Conservation (phyloP, 345 rosid genomes). For the Populus alba region DNA sequence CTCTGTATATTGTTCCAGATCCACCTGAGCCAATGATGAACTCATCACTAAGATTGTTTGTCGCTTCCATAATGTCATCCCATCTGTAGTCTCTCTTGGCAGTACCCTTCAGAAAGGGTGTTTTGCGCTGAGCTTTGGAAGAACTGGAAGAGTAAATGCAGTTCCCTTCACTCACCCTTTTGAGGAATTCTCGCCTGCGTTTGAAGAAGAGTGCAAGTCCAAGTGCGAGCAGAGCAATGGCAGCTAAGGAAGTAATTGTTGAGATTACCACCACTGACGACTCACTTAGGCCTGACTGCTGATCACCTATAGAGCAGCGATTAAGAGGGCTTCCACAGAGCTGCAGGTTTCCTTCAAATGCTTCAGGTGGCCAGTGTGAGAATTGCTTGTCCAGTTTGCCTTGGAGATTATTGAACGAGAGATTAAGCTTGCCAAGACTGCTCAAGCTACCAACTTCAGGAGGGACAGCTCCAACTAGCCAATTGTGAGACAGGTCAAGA, state of each 20-base stretch:
- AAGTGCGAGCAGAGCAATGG: conserved; percentile 54
- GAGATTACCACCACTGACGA: conserved; percentile 52
- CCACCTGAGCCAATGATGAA: conserved; percentile 92
- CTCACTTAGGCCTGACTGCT: conserved; percentile 46
- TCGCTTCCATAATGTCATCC: conserved; percentile 86
- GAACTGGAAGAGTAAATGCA: conserved; percentile 57
- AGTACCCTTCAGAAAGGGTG: conserved; percentile 54
- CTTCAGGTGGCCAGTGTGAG: conserved; percentile 74
- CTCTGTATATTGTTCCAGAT: conserved; percentile 80
- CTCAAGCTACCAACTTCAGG: conserved; percentile 56
- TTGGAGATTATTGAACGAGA: conserved; percentile 67
- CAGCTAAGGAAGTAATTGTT: conserved; percentile 60
- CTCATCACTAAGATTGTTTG: conserved; percentile 67
- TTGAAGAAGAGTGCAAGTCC: conserved; percentile 49
- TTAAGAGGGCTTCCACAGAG: conserved; percentile 82
- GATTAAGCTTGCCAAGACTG: conserved; percentile 74
- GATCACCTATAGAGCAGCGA: conserved; percentile 36
- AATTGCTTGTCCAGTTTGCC: conserved; percentile 71
- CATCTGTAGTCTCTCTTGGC: conserved; percentile 66
- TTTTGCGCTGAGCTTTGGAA: conserved; percentile 59
- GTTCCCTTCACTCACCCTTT: conserved; percentile 42
- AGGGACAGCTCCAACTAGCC: conserved; percentile 68
- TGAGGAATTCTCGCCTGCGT: conserved; percentile 44
- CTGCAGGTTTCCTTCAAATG: conserved; percentile 59
- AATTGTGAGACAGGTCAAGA: conserved; percentile 82